Conservation (phyloP, 2,329 filamentous ascomycete genomes). For the Fusarium newnesense region DNA sequence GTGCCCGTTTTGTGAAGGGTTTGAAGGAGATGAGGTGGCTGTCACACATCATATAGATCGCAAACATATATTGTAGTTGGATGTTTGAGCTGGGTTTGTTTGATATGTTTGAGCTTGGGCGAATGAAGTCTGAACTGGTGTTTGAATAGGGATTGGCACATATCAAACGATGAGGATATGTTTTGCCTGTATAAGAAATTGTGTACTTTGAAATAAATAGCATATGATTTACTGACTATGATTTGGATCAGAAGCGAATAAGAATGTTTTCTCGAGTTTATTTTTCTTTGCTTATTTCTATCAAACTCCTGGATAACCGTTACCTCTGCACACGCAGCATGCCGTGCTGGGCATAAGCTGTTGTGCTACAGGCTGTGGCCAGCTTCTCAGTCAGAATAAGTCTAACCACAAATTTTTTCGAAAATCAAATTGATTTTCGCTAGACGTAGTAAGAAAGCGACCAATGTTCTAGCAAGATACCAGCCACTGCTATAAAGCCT, state of each 20-base stretch:
- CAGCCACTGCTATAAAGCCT: not conserved
- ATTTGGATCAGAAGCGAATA: no score
- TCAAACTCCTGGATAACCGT: not conserved
- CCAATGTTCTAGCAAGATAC: not conserved
- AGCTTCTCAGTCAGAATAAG: not conserved
- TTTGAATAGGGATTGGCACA: not conserved
- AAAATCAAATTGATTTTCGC: not conserved
- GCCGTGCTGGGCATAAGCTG: not conserved
- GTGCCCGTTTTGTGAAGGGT: conserved; percentile 74
- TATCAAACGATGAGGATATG: not conserved
- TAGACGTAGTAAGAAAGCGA: not conserved
- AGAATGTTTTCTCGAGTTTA: not conserved
- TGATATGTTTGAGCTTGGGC: not conserved
- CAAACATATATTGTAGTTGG: conserved; percentile 44
- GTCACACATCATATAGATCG: conserved; percentile 72
- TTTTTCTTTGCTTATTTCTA: not conserved
- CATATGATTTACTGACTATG: no score
- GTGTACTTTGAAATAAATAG: not conserved
- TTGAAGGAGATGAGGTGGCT: conserved; percentile 75
- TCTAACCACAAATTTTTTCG: not conserved
- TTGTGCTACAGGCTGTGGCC: not conserved
- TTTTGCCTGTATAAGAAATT: not conserved
- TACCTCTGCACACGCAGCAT: not conserved
- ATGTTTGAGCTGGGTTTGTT: not conserved
- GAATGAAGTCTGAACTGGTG: not conserved